These are phyloP conservation scores for Solanum medicagineum DNA, from an alignment of 257 asterid genomes.

Conservation along the genomic window DNA sequence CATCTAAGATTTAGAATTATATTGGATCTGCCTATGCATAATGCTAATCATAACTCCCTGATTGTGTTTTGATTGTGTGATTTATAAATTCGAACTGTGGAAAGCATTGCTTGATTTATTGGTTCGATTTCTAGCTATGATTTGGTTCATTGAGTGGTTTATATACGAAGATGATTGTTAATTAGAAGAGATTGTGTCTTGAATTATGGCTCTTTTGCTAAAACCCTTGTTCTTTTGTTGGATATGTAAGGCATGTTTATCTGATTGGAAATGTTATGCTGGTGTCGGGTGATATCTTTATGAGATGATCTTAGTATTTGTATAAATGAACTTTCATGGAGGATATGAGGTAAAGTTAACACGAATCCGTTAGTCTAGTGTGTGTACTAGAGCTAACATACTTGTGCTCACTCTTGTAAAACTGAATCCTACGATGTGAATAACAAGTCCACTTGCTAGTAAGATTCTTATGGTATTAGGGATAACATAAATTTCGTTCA, in stretches of 20 bases:
- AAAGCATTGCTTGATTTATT: not conserved
- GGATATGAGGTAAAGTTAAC: not conserved
- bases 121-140: not conserved
- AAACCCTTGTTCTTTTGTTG: not conserved
- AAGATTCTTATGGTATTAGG: not conserved
- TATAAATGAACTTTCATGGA: not conserved
- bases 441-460: not conserved
- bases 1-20: not conserved
- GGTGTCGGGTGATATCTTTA: not conserved
- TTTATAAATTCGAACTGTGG: not conserved
- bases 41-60: not conserved
- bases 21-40: not conserved
- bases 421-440: not conserved
- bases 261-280: not conserved
- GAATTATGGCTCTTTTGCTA: not conserved
- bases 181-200: not conserved
- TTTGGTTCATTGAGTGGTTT: not conserved
- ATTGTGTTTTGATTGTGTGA: not conserved
- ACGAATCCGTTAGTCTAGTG: not conserved
- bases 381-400: too few relatives aligned
- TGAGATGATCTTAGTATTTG: not conserved
- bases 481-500: not conserved
- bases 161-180: not conserved
- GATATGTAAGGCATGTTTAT: not conserved
- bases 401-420: not conserved